These are phyloP conservation scores for Suillus clintonianus DNA, from an alignment of 768 basidiomycete species.

Conservation along the genomic window DNA sequence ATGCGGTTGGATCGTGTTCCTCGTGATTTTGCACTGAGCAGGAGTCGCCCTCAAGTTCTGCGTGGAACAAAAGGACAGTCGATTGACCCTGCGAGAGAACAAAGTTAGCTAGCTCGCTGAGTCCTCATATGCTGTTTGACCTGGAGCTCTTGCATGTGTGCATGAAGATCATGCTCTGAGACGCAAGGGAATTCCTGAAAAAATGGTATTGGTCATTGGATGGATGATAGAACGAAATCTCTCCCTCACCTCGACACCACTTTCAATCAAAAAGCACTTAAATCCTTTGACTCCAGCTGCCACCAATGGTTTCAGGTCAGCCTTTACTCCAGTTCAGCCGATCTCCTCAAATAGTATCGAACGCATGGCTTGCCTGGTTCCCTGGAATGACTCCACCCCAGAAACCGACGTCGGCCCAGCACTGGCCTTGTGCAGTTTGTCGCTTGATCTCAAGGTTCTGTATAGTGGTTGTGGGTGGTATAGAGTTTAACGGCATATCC, in stretches of 20 bases:
- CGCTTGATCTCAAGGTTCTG: conserved; percentile 73
- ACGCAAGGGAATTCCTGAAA: conserved; percentile 91
- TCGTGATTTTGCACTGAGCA: conserved; percentile 15
- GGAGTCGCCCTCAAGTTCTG: conserved; percentile 65
- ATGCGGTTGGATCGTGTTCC: conserved; percentile 51
- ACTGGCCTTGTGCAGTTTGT: conserved; percentile 65
- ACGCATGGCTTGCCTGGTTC: conserved; percentile 61
- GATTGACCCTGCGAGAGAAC: conserved; percentile 51
- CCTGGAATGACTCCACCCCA: conserved; percentile 93
- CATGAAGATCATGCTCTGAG: conserved; percentile 60
- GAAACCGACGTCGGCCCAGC: conserved; percentile 75
- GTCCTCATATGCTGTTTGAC: conserved; percentile 37
- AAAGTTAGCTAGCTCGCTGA: conserved; percentile 4
- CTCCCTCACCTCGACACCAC: conserved; percentile 81
- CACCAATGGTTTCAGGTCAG: conserved; percentile 74
- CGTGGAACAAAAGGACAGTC: conserved; percentile 87
- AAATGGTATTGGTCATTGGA: conserved; percentile 9
- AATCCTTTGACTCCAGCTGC: conserved; percentile 88
- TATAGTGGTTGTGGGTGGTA: conserved; percentile 92
- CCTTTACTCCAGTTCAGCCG: conserved; percentile 39
- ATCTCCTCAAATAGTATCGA: not conserved
- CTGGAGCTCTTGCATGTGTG: conserved; percentile 75
- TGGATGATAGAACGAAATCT: not conserved
- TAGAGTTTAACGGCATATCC: conserved; percentile 98
- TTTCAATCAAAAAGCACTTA: conserved; percentile 96